These are phyloP conservation scores for Trypanosoma cruzi DNA, from an alignment of 208 protist species.

Conservation along the genomic window DNA sequence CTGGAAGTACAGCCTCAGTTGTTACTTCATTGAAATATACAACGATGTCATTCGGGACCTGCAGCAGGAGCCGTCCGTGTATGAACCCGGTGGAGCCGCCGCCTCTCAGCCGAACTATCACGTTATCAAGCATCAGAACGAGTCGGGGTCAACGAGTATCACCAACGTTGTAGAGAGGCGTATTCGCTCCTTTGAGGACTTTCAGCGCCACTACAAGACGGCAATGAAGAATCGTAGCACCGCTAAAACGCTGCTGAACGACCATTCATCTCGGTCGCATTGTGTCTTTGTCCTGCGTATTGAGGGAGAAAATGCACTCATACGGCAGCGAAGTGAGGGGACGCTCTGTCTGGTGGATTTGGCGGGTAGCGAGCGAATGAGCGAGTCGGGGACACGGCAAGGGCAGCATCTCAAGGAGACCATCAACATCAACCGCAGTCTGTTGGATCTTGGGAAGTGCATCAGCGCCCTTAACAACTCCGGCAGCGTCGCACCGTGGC, in stretches of 20 bases:
- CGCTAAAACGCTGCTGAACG: constrained; percentile 86
- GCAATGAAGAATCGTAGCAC: constrained; percentile 77
- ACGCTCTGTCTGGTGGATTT: constrained; percentile 93
- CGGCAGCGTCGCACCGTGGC: constrained; percentile 84
- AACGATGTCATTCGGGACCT: constrained; percentile 91
- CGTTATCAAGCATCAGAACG: constrained; percentile 58
- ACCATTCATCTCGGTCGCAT: constrained; percentile 92
- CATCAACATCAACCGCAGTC: constrained; percentile 92
- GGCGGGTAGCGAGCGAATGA: constrained; percentile 93
- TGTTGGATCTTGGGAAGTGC: constrained; percentile 93
- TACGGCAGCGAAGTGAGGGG: constrained; percentile 78
- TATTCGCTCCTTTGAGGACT: constrained; percentile 56
- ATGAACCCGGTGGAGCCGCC: constrained; percentile 50
- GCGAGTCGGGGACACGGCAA: constrained; percentile 82
- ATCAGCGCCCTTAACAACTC: constrained; percentile 81
- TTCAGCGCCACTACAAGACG: constrained; percentile 60
- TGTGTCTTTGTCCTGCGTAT: constrained; percentile 87
- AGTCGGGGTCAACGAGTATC: constrained; percentile 56
- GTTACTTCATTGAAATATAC: constrained; percentile 92
- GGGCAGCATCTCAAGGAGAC: constrained; percentile 91
- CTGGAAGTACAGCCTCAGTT: constrained; percentile 77
- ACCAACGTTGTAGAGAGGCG: constrained; percentile 56
- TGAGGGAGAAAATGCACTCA: constrained; percentile 53
- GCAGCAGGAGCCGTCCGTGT: constrained; percentile 65
- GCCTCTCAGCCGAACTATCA: constrained; percentile 49